Percentiles rank a stretch among this genome's conserved stretches.
These are phyloP conservation scores for Pseudogymnoascus sp. DNA, from an alignment of 2,329 filamentous ascomycete species.

Conservation along the genomic window DNA sequence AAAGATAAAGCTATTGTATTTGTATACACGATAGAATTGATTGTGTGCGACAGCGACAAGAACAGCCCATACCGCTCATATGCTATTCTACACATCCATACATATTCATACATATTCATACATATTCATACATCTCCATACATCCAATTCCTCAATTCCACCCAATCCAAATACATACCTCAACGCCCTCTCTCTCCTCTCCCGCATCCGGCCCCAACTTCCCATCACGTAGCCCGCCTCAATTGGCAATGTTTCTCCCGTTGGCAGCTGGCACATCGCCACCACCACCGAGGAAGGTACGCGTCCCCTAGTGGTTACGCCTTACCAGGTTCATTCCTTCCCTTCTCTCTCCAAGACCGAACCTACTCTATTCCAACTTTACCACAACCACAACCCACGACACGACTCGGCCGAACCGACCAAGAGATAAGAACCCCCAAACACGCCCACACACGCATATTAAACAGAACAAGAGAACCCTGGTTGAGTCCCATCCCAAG, in stretches of 20 bases:
- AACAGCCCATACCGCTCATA: not conserved
- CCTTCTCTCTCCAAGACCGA: no score
- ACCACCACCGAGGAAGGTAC: not conserved
- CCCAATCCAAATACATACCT: not conserved
- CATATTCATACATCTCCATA: not conserved
- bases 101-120: no score
- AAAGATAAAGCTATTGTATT: not conserved
- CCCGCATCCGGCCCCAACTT: not conserved
- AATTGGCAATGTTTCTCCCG: not conserved
- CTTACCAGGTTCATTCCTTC: not conserved
- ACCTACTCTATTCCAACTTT: no score
- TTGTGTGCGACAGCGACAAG: not conserved
- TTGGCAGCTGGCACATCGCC: not conserved
- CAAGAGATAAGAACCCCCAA: not conserved
- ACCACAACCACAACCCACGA: no score
- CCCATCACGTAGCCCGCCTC: not conserved
- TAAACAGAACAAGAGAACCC: not conserved
- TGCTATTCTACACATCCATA: not conserved
- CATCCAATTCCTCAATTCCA: not conserved
- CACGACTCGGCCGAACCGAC: no score
- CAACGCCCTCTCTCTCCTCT: not conserved
- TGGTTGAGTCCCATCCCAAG: not conserved
- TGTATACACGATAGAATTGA: not conserved
- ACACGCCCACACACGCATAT: no score
- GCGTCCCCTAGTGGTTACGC: not conserved